Evolutionary conservation across 768 basidiomycete species (phyloP), one percentile per base, ranked within the genome.

Genomic region (Tylopilus plumbeoviolaceoides): DNA sequence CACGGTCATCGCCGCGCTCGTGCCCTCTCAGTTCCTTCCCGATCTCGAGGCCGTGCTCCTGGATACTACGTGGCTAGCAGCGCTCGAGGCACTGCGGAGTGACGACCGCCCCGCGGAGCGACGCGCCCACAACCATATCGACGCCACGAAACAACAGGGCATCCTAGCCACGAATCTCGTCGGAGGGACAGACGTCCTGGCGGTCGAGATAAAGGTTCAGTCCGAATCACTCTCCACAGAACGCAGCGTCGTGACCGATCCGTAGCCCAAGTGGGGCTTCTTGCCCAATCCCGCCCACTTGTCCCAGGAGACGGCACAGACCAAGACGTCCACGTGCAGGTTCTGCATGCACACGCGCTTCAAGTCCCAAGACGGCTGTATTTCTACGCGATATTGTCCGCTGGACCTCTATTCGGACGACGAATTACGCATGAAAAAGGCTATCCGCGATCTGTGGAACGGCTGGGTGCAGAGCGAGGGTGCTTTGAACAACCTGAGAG

Each of bases 181-280:
- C 10, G 81, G 85, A 28, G 78, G 80, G 8, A 59, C 75, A 45
- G 80, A 79, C 44, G 54, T 65, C 6, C 69, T 93, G 42, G 82
- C 87, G 3, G 78, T 97, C 4, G 95, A 98, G 73, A 91, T 98
- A 69, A 98, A 98, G 83, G 95, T 91, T 54, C 55, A 67, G 55
- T 48, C 43, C 25, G 43, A 41, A 20, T 27, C 1, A 7, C 23
- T 21, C 18, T 57, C 48, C 23, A 15, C 44, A 35, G 44, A n/a
- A 30, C 25, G 42, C 39, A 42, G 23, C 33, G 23, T 44, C 44
- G 12, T 55, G 23, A 59, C 41, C 46, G 18, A 50, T 45, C 50
- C 30, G 5, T 64, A 97, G 95, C 95, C 95, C 30, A 99, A 99
- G 75, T 99, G 95, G 95, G 92, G 85, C 4, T 97, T 99, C 69